Conservation (phyloP, 2,329 filamentous ascomycete genomes). For the Pseudogymnoascus sp. region DNA sequence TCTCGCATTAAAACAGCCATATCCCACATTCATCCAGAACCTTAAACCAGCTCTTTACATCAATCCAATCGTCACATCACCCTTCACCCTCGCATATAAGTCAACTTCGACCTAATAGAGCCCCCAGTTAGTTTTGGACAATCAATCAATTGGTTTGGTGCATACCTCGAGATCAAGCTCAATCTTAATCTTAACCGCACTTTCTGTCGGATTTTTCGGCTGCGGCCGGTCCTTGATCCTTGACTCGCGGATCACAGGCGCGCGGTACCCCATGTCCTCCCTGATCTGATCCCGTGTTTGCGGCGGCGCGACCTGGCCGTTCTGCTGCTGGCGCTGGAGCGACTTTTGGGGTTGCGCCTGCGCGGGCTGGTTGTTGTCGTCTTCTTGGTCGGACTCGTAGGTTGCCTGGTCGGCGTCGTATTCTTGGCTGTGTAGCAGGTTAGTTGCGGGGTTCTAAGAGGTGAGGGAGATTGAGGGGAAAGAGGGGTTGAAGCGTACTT, state of each 20-base stretch:
- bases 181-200: slow-evolving; percentile 36
- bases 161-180: slow-evolving; percentile 33
- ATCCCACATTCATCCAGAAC: not conserved
- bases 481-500: not conserved
- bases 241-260: slow-evolving; percentile 29
- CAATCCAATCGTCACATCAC: slow-evolving; percentile 33
- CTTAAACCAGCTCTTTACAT: slow-evolving; percentile 23
- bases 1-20: not conserved
- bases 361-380: not conserved
- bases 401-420: not conserved
- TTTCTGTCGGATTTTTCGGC: slow-evolving; percentile 31
- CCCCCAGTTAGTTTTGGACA: not conserved
- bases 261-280: slow-evolving; percentile 24
- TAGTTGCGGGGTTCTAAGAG: not conserved
- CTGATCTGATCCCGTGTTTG: slow-evolving; percentile 12
- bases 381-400: not conserved
- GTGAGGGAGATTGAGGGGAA: not conserved
- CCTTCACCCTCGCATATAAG: slow-evolving; percentile 28
- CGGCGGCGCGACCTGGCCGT: not conserved
- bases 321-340: not conserved
- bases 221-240: slow-evolving; percentile 33
- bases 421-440: not conserved
- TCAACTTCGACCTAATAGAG: slow-evolving; percentile 25
- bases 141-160: slow-evolving; percentile 21
- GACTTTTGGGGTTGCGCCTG: not conserved